Evolutionary conservation across 2,329 filamentous ascomycete genomes (phyloP), one percentile per base, ranked within the genome.

Genomic region (Phymatotrichopsis omnivora): DNA sequence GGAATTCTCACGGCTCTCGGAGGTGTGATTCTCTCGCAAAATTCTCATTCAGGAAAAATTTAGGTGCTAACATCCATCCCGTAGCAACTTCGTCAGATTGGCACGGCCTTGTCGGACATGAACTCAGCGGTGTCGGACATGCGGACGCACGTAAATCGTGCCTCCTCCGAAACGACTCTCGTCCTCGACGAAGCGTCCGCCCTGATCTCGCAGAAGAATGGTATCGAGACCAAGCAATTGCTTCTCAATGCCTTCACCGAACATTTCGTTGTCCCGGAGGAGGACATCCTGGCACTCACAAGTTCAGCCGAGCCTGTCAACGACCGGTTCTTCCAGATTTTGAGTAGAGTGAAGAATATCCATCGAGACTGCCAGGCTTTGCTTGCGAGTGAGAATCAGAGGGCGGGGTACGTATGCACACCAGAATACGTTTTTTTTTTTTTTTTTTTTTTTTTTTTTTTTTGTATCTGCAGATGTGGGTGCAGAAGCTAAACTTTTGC

Each of bases 371-470:
- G 86, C 58, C 83, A 95, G 61, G 71, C 93, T 24, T 68, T 98
- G 4, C 75, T 98, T 1, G 89, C 87, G 2, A 84, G 86, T 23
- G 87, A 95, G 62, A 85, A 86, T 57, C 87, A 96, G 64, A 79
- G 80, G 7, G 55, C 51, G 19, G 57, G 57, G 55, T 57, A 42
- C 27, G 43, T 43, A n/a, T n/a, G n/a, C n/a, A n/a, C n/a, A 27
- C 36, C n/a, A n/a, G n/a, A n/a, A n/a, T n/a, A n/a, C n/a, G n/a
- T n/a, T n/a, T n/a, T n/a, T n/a, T n/a, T n/a, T 7, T 4, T 35
- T 7, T 14, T 8, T 29, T n/a, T n/a, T n/a, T n/a, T n/a, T n/a
- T n/a, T n/a, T n/a, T n/a, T n/a, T n/a, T n/a, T n/a, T n/a, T n/a
- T n/a, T n/a, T n/a, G n/a, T n/a, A n/a, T n/a, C n/a, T n/a, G n/a